phyloP scores from a whole-genome alignment of 352 stramenopile genomes.

The Globisporangium takayamanum region DNA sequence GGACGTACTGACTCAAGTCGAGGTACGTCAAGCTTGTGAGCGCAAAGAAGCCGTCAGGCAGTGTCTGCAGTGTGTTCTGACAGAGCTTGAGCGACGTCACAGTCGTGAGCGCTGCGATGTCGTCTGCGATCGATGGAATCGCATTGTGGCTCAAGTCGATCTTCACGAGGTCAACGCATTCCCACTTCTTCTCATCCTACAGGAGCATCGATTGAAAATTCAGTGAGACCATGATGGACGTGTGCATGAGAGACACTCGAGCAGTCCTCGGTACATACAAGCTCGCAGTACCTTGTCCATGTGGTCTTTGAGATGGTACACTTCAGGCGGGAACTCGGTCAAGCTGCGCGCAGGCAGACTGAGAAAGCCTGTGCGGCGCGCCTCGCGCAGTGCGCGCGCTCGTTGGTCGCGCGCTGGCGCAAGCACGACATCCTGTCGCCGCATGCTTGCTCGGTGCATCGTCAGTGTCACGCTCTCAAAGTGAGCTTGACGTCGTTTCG shows the following conservation, averaged over 20 bases:
- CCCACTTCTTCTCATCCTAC: conserved; percentile 80
- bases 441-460: conserved; percentile 5
- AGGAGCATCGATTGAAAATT: neutral
- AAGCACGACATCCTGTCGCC: conserved; percentile 45
- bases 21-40: conserved; percentile 55
- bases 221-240: neutral
- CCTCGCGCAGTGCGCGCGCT: conserved; percentile 51
- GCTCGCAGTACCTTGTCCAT: conserved; percentile 47
- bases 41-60: conserved; percentile 64
- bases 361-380: conserved; percentile 50
- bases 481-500: neutral
- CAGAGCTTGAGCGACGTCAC: conserved; percentile 61
- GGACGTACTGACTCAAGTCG: conserved; percentile 64
- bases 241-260: neutral
- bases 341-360: conserved; percentile 52
- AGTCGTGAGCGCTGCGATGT: conserved; percentile 43
- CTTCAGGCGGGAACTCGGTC: conserved; percentile 55
- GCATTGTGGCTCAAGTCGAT: conserved; percentile 78
- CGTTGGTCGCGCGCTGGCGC: conserved; percentile 50
- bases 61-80: conserved; percentile 50
- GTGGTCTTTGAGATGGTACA: conserved; percentile 70
- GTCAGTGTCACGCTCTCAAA: neutral
- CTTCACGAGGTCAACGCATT: conserved; percentile 77
- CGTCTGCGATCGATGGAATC: conserved; percentile 44
- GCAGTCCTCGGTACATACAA: neutral